A percentile compares a stretch with the other conserved stretches of the same genome.
phyloP scores from a whole-genome alignment of 148 eudicot species.

The Tetragonia tetragonoides region DNA sequence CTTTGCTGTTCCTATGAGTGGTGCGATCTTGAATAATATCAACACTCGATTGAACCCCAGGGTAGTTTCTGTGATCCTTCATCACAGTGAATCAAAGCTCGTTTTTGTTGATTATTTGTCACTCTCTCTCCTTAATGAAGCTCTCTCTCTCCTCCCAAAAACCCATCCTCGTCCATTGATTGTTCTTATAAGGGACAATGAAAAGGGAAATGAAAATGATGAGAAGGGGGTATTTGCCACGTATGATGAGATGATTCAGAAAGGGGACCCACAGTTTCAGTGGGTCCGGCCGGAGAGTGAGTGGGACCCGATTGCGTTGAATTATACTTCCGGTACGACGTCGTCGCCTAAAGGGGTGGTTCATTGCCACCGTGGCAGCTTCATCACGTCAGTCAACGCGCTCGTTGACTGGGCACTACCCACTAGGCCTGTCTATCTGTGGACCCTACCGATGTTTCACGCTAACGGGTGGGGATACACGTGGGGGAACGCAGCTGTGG shows the following conservation, averaged over 20 bases:
- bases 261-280: slow-evolving; percentile 33
- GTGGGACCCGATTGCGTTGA: slow-evolving; percentile 45
- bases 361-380: slow-evolving; percentile 42
- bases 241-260: slow-evolving; percentile 32
- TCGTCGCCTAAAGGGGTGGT: slow-evolving; percentile 51
- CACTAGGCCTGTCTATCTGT: slow-evolving; percentile 37
- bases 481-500: slow-evolving; percentile 52
- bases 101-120: slow-evolving; percentile 36
- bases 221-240: not conserved
- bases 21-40: slow-evolving; percentile 46
- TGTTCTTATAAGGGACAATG: slow-evolving; percentile 27
- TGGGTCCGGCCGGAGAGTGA: slow-evolving; percentile 44
- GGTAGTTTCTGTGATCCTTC: slow-evolving; percentile 40
- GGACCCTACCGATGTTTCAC: slow-evolving; percentile 61
- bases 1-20: slow-evolving; percentile 74
- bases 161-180: slow-evolving; percentile 9
- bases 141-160: slow-evolving; percentile 31
- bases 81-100: slow-evolving; percentile 36
- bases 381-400: slow-evolving; percentile 33
- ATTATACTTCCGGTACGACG: slow-evolving; percentile 57
- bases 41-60: slow-evolving; percentile 55
- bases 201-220: not conserved
- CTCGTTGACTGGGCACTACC: slow-evolving; percentile 40
- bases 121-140: slow-evolving; percentile 20
- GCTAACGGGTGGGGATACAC: slow-evolving; percentile 51